Conservation (phyloP, 805 yeast species). For the Spathaspora sp. region DNA sequence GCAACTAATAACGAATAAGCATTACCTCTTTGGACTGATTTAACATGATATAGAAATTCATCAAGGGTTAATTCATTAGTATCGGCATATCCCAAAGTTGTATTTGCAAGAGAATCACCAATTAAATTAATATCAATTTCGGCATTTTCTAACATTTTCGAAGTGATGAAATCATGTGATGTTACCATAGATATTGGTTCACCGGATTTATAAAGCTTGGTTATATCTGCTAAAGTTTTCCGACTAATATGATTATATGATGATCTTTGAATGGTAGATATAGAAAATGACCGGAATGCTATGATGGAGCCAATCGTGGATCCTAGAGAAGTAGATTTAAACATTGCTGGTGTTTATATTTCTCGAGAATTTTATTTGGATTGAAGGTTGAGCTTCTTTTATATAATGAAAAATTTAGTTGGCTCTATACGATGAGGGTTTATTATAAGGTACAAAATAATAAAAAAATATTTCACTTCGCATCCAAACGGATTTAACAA, state of each 20-base stretch:
- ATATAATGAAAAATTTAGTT: not conserved
- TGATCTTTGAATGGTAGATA: conserved; percentile 4
- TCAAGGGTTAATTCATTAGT: conserved; percentile 76
- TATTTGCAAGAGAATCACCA: conserved; percentile 95
- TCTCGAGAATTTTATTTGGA: not conserved
- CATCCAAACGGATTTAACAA: not conserved
- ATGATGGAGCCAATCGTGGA: not conserved
- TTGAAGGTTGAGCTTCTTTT: not conserved
- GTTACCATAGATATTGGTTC: conserved; percentile 53
- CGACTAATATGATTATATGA: conserved; percentile 11
- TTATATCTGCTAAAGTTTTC: conserved; percentile 20
- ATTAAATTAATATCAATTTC: conserved; percentile 69
- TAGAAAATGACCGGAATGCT: conserved; percentile 4
- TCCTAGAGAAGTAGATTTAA: not conserved
- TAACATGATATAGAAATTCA: conserved; percentile 73
- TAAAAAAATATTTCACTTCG: not conserved
- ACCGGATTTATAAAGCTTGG: conserved; percentile 12
- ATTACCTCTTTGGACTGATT: conserved; percentile 73
- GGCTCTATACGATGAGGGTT: not conserved
- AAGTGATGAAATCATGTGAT: conserved; percentile 84
- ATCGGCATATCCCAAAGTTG: conserved; percentile 73
- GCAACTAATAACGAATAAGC: conserved; percentile 65
- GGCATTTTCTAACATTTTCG: conserved; percentile 60
- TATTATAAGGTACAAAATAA: not conserved
- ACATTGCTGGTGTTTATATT: not conserved